Percentiles rank a stretch among this genome's conserved stretches.
phyloP scores from a whole-genome alignment of 495 filamentous ascomycete genomes.

The Penicillium lagena region DNA sequence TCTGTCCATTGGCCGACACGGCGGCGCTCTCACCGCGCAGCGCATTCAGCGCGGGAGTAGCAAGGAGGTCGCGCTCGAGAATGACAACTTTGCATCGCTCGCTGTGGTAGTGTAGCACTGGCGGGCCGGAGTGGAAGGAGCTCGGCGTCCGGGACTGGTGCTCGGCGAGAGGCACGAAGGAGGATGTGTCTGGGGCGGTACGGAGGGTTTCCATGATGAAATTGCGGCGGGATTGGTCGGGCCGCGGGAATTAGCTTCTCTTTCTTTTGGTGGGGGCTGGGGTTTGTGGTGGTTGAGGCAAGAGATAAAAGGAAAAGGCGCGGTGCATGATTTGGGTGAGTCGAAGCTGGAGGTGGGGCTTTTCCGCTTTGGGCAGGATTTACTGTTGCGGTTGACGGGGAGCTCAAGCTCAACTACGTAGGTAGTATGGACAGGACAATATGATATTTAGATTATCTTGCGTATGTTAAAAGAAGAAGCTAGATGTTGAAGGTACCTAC shows the following conservation, averaged over 20 bases:
- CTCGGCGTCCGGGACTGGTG: constrained; percentile 80
- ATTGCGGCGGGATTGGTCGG: background rate
- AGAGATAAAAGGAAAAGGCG: no score
- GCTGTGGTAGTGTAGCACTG: constrained; percentile 73
- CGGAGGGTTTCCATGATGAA: constrained; percentile 43
- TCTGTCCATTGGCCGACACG: constrained; percentile 8
- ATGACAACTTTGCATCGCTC: constrained; percentile 55
- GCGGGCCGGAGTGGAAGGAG: constrained; percentile 73
- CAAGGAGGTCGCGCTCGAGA: constrained; percentile 31
- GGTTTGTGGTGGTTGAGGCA: background rate
- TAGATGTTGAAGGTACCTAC: no score
- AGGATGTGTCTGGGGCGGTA: constrained; percentile 38
- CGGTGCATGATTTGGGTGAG: background rate
- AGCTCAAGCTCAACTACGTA: no score
- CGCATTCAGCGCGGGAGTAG: constrained; percentile 21
- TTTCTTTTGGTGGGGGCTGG: background rate
- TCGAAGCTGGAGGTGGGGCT: constrained; percentile 6
- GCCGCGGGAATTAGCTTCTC: background rate
- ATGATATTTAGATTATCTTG: no score
- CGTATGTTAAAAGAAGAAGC: no score
- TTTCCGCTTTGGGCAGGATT: background rate
- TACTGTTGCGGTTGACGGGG: no score
- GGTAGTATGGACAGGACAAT: no score
- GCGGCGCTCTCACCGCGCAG: constrained; percentile 16
- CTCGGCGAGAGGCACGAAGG: constrained; percentile 66